Conservation (phyloP, 371 early-diverging fungal species). For the Mortierella sp. region DNA sequence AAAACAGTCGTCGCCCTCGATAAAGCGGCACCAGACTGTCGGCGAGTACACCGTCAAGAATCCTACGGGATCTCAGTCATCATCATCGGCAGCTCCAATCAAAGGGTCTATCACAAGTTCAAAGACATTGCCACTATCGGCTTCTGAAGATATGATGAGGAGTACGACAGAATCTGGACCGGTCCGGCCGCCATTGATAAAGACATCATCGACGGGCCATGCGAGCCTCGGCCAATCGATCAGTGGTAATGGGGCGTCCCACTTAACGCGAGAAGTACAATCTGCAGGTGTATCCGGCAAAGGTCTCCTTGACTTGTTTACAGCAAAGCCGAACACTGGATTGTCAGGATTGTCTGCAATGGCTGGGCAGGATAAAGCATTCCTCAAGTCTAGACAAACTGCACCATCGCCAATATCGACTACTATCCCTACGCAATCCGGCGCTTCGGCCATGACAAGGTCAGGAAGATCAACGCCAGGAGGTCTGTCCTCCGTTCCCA, state of each 20-base stretch:
- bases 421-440: not conserved
- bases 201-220: conserved; percentile 35
- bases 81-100: conserved; percentile 1
- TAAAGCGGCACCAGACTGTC: conserved; percentile 29
- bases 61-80: conserved; percentile 26
- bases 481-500: conserved; percentile 11
- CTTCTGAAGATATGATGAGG: not conserved
- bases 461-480: conserved; percentile 7
- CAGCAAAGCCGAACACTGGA: conserved; percentile 36
- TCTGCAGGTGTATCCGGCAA: conserved; percentile 29
- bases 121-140: not conserved
- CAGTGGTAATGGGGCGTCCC: not conserved
- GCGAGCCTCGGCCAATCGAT: conserved; percentile 8
- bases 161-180: conserved; percentile 1
- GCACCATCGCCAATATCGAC: conserved; percentile 12
- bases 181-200: conserved; percentile 12
- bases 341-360: not conserved
- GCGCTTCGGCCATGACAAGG: not conserved
- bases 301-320: conserved; percentile 62
- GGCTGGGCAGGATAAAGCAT: conserved; percentile 5
- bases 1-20: conserved; percentile 13
- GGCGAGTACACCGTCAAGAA: conserved; percentile 32
- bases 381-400: conserved; percentile 9
- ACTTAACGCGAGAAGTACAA: conserved; percentile 12
- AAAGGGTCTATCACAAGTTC: conserved; percentile 1